phyloP scores from a whole-genome alignment of 108 stramenopile genomes.

The Nannochloropsis granulata region DNA sequence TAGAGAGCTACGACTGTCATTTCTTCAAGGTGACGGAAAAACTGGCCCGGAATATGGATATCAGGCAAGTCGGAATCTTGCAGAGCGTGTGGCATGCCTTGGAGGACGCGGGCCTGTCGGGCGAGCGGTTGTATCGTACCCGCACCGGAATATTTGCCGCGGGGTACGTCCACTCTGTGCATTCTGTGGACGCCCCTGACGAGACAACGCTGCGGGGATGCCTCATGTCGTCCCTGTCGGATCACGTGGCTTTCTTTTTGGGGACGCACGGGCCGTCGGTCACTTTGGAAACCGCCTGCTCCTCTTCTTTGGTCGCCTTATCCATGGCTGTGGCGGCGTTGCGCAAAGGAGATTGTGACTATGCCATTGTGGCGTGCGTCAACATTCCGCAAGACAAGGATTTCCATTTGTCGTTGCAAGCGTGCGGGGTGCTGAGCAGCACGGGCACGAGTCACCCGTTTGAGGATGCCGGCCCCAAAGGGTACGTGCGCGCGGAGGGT shows the following conservation, averaged over 20 bases:
- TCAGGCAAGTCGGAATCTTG: neutral
- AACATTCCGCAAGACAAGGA: neutral
- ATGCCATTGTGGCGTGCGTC: neutral
- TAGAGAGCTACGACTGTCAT: neutral
- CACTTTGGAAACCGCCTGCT: neutral
- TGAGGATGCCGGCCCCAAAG: neutral
- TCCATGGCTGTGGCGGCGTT: neutral
- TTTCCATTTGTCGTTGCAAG: neutral
- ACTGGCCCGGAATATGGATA: neutral
- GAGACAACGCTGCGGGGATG: neutral
- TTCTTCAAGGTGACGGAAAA: neutral
- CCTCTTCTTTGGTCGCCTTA: neutral
- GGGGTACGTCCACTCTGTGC: neutral
- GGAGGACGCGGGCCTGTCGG: neutral
- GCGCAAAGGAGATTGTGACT: neutral
- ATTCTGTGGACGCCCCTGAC: neutral
- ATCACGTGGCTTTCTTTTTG: neutral
- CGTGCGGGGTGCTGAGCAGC: neutral
- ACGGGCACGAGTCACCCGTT: neutral
- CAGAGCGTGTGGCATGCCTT: neutral
- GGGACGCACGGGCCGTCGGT: neutral
- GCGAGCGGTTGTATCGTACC: neutral
- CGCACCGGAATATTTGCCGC: neutral
- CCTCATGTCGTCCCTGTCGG: neutral
- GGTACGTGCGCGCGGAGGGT: neutral